These are phyloP conservation scores for Lycium ferocissimum DNA, from an alignment of 257 asterid species.

Conservation along the genomic window DNA sequence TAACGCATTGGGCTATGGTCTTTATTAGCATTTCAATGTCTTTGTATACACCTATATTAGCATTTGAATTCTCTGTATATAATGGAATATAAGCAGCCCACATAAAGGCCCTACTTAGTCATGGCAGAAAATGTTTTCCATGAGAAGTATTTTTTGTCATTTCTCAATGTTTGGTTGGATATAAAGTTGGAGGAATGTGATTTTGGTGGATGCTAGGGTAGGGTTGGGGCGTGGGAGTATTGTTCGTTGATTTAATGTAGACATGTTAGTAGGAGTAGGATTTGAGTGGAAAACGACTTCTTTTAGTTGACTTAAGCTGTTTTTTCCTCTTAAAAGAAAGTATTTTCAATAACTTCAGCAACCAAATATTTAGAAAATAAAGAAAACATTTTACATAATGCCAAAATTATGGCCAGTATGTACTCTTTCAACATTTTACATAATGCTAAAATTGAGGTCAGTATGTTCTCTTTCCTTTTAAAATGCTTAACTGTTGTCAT, in stretches of 20 bases:
- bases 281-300: neutral
- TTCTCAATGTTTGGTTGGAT: neutral
- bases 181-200: constrained; percentile 18
- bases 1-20: neutral
- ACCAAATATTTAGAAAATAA: neutral
- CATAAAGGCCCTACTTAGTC: neutral
- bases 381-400: neutral
- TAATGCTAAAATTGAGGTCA: neutral
- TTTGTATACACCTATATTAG: neutral
- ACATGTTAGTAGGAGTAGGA: neutral
- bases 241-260: neutral
- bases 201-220: neutral
- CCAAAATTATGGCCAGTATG: neutral
- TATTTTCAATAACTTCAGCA: neutral
- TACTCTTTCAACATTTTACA: neutral
- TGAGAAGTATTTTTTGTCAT: neutral
- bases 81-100: neutral
- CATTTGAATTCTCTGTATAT: neutral
- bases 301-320: neutral
- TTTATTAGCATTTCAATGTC: neutral
- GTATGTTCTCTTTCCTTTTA: neutral
- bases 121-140: neutral
- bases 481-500: neutral
- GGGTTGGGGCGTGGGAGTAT: neutral
- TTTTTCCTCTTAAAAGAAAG: neutral